These are phyloP conservation scores for Eimeria tenella DNA, from an alignment of 169 alveolate genomes.

Conservation along the genomic window DNA sequence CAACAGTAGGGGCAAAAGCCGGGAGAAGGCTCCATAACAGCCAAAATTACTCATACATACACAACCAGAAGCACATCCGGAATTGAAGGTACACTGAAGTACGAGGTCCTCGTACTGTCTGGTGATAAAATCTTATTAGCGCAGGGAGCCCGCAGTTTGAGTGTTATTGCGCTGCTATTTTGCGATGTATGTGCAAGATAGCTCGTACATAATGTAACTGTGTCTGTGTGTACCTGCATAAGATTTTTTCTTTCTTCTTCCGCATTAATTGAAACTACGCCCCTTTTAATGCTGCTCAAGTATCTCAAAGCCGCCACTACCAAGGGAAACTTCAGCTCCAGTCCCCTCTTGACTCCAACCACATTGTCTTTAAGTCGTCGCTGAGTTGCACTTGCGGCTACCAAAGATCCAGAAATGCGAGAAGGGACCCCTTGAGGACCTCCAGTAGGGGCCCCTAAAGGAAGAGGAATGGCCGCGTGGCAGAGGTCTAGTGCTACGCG, in stretches of 20 bases:
- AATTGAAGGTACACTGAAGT: no score
- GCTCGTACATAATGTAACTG: no score
- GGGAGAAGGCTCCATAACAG: no score
- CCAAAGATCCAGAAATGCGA: neutral
- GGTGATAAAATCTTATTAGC: no score
- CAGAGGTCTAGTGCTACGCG: neutral
- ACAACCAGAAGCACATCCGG: no score
- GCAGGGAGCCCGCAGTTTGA: no score
- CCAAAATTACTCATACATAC: no score
- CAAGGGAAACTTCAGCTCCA: conserved; percentile 20
- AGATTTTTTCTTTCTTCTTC: neutral
- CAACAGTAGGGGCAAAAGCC: no score
- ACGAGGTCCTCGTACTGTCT: no score
- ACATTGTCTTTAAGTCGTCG: neutral
- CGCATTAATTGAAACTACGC: neutral
- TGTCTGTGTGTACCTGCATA: neutral
- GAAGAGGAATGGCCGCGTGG: conserved; percentile 26
- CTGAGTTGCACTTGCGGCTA: neutral
- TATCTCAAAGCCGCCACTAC: neutral
- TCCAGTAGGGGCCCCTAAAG: neutral
- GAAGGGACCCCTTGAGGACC: neutral
- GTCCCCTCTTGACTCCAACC: conserved; percentile 10
- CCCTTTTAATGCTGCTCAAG: neutral
- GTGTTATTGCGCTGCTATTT: no score
- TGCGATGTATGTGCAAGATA: no score